phyloP scores from a whole-genome alignment of 148 eudicot genomes.

The Nepenthes gracilis region DNA sequence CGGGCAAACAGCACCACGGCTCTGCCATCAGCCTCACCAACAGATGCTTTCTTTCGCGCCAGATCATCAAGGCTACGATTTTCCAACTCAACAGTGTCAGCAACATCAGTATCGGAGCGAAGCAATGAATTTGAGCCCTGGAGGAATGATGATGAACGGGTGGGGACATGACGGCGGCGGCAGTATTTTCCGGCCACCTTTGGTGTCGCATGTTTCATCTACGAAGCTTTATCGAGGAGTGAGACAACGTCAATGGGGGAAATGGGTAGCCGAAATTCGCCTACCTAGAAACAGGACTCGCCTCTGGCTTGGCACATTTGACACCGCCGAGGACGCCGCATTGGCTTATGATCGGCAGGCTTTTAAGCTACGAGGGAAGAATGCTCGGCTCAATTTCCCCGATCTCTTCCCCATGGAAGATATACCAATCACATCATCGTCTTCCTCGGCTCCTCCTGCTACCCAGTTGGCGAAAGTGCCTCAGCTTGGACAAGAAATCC shows the following conservation, averaged over 20 bases:
- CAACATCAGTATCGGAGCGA: conserved; percentile 64
- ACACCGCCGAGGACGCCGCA: conserved; percentile 29
- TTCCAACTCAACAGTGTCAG: conserved; percentile 9
- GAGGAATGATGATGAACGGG: conserved; percentile 38
- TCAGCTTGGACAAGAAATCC: not conserved
- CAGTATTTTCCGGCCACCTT: not conserved
- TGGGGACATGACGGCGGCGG: not conserved
- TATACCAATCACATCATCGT: not conserved
- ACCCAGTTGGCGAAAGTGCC: not conserved
- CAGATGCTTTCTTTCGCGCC: conserved; percentile 74
- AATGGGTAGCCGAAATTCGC: conserved; percentile 39
- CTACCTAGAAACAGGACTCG: conserved; percentile 29
- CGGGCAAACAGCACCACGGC: conserved; percentile 4
- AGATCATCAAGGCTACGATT: not conserved
- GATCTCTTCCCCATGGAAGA: conserved; percentile 7
- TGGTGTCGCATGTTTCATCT: not conserved
- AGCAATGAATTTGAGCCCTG: conserved; percentile 59
- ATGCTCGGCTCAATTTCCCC: conserved; percentile 29
- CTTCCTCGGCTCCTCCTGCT: not conserved
- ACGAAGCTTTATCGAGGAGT: conserved; percentile 27
- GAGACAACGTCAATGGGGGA: conserved; percentile 34
- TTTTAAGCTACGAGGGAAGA: conserved; percentile 18
- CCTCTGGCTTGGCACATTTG: conserved; percentile 34
- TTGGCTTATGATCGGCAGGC: conserved; percentile 35
- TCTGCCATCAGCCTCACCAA: not conserved